Base-by-base conservation (phyloP, 441 rosid genomes). In the Jatropha multifida region DNA sequence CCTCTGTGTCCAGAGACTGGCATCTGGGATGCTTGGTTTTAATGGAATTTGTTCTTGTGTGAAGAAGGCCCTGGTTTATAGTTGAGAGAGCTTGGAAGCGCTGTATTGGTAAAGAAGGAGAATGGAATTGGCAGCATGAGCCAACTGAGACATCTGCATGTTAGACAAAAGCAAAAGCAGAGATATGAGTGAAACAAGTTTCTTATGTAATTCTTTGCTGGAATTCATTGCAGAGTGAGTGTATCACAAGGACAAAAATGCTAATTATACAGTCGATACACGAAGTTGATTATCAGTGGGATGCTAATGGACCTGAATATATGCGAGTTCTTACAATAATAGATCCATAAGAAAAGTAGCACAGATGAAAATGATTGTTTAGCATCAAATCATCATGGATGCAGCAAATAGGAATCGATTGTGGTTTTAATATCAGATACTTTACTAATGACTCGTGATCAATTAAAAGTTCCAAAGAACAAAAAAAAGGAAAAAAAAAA, bases 31-130 rank as follows among this genome's bases (percentile, higher is more conserved):
- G 84, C 51, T 66, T 74, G 44, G 71, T 72, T 14, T 82, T 84
- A 23, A 56, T 5, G 37, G 90, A 86, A 78, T 76, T 81, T 69
- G 83, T 71, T 76, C 77, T 83, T n/a, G 82, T 4, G 77, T 77
- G 82, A 67, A 84, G 72, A 68, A 76, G 49, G 69, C 75, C 72
- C 42, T 71, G 79, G 78, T 83, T 85, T 76, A 84, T 71, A 13
- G 73, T 56, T 76, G 88, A 81, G 74, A 87, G 88, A 75, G 92
- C 89, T 67, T 88, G 88, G 73, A 76, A 81, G 52, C 85, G 82
- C 81, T 86, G 91, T 78, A 73, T 58, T 7, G 84, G 84, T 27
- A 85, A 76, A 81, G 90, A 78, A 78, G 85, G 64, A 68, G 89
- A 81, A 42, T 62, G 73, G 76, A 73, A 80, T 54, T 75, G 72